Base-by-base conservation (phyloP, 106 monocot genomes). In the Dendrobium officinale region DNA sequence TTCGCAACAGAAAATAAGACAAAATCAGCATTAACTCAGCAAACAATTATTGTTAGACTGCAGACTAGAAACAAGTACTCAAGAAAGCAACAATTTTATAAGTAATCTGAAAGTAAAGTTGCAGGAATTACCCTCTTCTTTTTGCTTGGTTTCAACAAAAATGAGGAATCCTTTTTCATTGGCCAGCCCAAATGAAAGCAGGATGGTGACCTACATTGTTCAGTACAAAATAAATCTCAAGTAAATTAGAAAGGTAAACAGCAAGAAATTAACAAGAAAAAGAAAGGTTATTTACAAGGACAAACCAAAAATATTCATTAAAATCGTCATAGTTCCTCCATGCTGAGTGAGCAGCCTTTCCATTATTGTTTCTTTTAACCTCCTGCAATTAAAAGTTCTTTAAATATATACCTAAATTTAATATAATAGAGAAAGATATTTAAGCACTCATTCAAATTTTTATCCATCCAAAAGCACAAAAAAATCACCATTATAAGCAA, bases 321-420 rank as follows among this genome's bases (percentile, higher is more conserved):
- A 99, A 99, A 83, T 99, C 99, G 87, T 99, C 99, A 88, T 99
- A 99, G 77, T 99, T 99, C 73, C 99, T 80, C 99, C 99, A 99
- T 58, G 89, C 88, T 73, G 99, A 93, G 67, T 99, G 99, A 67
- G 99, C 86, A 81, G 94, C 85, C 86, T 85, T 95, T 43, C 95
- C 99, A 88, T 89, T 88, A 81, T 97, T 86, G 79, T 92, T 92
- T 24, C 83, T 85, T 29, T 75, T 61, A 83, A 89, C 90, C 86
- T 96, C 96, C 96, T 96, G 86, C 68, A 81, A 29, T 81, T 42
- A 48, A 68, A 8, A 74, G 41, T 0, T 55, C 3, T 45, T 10
- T 49, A 6, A 27, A 70, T 11, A 70, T 37, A 37, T 70, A n/a
- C 0, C 33, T 11, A 70, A 67, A 33, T 70, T 4, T 17, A 4